Evolutionary conservation across 768 basidiomycete species (phyloP), one percentile per base, ranked within the genome.

Genomic region (Mycena epipterygia): DNA sequence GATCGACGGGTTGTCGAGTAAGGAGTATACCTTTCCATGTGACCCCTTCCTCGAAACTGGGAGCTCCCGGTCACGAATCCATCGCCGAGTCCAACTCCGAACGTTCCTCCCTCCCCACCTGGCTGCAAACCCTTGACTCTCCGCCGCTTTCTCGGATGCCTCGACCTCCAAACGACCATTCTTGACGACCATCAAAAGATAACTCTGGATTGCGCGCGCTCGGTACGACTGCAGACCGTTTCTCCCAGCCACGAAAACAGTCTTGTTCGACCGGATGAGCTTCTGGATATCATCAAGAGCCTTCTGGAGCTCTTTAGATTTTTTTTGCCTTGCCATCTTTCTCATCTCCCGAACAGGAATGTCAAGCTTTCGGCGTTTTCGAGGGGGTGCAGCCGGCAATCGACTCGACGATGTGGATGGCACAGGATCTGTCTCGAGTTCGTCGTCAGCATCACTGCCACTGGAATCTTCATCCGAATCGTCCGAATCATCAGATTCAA

Each of bases 111-210:
- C 21, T 42, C 42, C 42, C 42, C 71, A 75, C 32, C 29, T 46
- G n/a, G 59, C 42, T 17, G 73, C 39, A 68, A 77, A 77, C 17
- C 76, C 75, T 21, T 76, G 67, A 25, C 32, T 65, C 33, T 74
- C 64, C 35, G 74, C 71, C 14, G 67, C 68, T 13, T 44, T 13
- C 51, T 74, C 46, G 2, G 74, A 76, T n/a, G 76, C 73, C n/a
- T 70, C 58, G 41, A 69, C 71, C 12, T 37, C 44, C 39, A 48
- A 9, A 30, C 58, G 61, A 32, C 51, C 39, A 17, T 62, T 58
- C 39, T 72, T 68, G 5, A 71, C 70, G 6, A 74, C 56, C 73
- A 74, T 68, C 19, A 49, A 17, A 33, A 74, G 42, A 33, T 63
- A 65, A 35, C 44, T 68, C 48, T 77, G 58, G 29, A 77, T 74